Base-by-base conservation (phyloP, 2,329 filamentous ascomycete species). In the Spiromastix sp. region DNA sequence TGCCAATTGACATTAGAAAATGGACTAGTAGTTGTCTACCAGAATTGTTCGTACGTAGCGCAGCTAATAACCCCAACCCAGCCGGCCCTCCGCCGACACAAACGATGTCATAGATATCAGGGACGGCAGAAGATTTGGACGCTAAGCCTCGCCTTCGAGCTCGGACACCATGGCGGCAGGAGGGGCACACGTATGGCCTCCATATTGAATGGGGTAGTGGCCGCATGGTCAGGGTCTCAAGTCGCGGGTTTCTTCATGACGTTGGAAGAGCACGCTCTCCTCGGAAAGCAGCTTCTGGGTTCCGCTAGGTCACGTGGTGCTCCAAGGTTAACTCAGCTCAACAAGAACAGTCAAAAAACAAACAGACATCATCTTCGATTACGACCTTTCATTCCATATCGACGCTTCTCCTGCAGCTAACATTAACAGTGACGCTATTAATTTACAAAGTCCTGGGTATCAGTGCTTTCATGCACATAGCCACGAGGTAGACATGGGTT, bases 31-130 rank as follows among this genome's bases (percentile, higher is more conserved):
- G 4, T 18, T 22, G 15, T 26, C n/a, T 18, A 30, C 11, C 4
- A 20, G 22, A 9, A 13, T 28, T 32, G 21, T 32, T 56, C 71
- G 48, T 70, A 87, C 83, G 79, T 28, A 91, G 69, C 47, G 83
- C 81, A 41, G 82, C 74, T 37, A 87, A 64, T 20, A 93, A 72
- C 51, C 85, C 93, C 39, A 98, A 69, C 37, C 89, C 89, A 29
- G 86, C 86, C 16, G 87, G 86, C 4, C 87, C 86, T 42, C 86
- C 87, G 42, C 86, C 86, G 36, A 94, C 81, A 50, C 85, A 91
- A 43, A 94, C 85, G 20, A 94, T 81, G 72, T 94, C 86, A 66
- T 91, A 95, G 50, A 94, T 78, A 45, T 93, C 83, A 8, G 77
- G 75, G 34, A 54, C 49, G 30, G 55, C 40, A 10, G 52, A 49